Base-by-base conservation (phyloP, 176 grass and related monocot species). In the Cenchrus fungigraminus region DNA sequence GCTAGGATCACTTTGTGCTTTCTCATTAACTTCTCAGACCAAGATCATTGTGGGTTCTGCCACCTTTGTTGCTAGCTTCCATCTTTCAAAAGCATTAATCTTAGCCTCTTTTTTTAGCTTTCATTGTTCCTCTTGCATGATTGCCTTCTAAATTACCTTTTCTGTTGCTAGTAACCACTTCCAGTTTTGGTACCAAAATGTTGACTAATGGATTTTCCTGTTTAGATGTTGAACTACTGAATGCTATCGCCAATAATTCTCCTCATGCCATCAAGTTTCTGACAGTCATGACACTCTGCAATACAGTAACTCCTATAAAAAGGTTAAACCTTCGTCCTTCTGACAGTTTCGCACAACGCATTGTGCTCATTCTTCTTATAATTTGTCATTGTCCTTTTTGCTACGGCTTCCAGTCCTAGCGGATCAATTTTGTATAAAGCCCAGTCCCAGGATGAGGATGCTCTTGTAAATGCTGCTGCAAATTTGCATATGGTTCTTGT, bases 381-480 rank as follows among this genome's bases (percentile, higher is more conserved):
- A 75, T 63, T 74, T 79, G 71, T 50, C 14, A 57, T 70, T 82
- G 20, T 16, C 37, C 28, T 77, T 10, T 82, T 22, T 91, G 34
- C 12, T 86, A 34, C 78, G 6, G 32, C 79, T 40, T 81, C 14
- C 73, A 98, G 96, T 87, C 83, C 85, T 84, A 92, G 78, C 4
- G 96, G 93, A 83, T 76, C 59, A 73, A 92, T 98, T 84, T 89
- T 50, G 9, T 98, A 95, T 88, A 98, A 95, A 94, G 91, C 96
- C 37, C 96, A 98, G 80, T 98, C 96, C 50, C 96, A 98, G 59
- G 96, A 98, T 90, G 96, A 98, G 88, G 96, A 98, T 90, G 96
- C 96, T 81, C 96, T 98, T 83, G 96, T 98, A 77, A 95, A 94
- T 75, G 96, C 91, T 6, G 91, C 93, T 79, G 91, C 91, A 74